Base-by-base conservation (phyloP, 306 rosid genomes). In the Vachellia collinsii region DNA sequence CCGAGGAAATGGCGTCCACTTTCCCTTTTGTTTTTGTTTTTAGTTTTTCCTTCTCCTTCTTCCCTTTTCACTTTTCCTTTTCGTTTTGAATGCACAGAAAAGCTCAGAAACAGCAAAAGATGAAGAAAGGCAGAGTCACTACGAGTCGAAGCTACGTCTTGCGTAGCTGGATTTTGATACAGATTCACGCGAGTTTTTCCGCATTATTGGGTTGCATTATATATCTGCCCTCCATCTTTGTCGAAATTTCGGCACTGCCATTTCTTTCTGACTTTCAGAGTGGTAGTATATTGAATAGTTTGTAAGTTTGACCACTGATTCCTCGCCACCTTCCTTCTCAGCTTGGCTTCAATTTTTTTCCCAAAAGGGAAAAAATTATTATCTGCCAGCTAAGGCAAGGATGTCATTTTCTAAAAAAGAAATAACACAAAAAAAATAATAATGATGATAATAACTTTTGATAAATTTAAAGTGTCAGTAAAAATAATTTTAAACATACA, bases 101-200 rank as follows among this genome's bases (percentile, higher is more conserved):
- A 5, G 65, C 37, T 34, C 22, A 29, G 43, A 22, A 39, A 72
- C 48, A 76, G 38, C 38, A 11, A 25, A 12, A 23, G 66, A 23
- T 3, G 36, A 9, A 20, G 25, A 41, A 44, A 78, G 67, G 61
- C 34, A 38, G 17, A 70, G 84, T 70, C 79, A 1, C n/a, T 73
- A 14, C 72, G 73, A 79, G 86, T 86, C 77, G 74, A 75, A 82
- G 47, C 82, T 64, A 85, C 83, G 80, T 75, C 11, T 54, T 70
- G 86, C 82, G 63, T 39, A 82, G 86, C 88, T 86, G 86, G 82
- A 82, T 66, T 70, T 41, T 56, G 64, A 66, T 34, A 19, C 6
- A 37, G 50, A 61, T 16, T 71, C 65, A 75, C 79, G 82, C 84
- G 84, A 75, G 79, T 79, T 4, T 38, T 74, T 72, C 61, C 44